phyloP scores from a whole-genome alignment of 495 filamentous ascomycete genomes.

The Hypoxylon fragiforme region DNA sequence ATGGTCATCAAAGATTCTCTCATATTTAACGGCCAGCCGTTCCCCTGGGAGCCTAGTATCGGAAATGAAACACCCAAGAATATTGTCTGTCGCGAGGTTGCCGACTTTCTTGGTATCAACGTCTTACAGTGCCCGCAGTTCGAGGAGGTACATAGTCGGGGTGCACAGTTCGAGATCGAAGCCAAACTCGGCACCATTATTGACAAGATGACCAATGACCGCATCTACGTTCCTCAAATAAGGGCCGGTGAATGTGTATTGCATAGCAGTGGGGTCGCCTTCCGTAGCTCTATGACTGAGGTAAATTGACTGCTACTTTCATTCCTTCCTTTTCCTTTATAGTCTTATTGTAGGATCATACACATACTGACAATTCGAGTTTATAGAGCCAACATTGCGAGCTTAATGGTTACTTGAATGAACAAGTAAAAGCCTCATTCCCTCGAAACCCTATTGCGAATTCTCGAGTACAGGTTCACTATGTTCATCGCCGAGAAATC shows the following conservation, averaged over 20 bases:
- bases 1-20: constrained; percentile 11
- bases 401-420: constrained; percentile 81
- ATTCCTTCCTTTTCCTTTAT: constrained; percentile 2
- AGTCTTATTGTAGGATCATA: no score
- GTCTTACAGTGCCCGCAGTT: constrained; percentile 63
- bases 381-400: constrained; percentile 70
- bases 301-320: constrained; percentile 51
- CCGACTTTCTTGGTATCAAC: constrained; percentile 72
- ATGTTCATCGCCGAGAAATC: constrained; percentile 76
- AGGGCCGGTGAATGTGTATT: constrained; percentile 66
- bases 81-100: constrained; percentile 65
- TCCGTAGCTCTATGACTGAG: constrained; percentile 84
- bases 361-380: constrained; percentile 3
- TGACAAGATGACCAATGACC: constrained; percentile 67
- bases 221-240: constrained; percentile 63
- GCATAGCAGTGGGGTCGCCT: constrained; percentile 55
- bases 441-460: constrained; percentile 43
- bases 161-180: constrained; percentile 84
- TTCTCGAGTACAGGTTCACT: constrained; percentile 69
- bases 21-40: constrained; percentile 33
- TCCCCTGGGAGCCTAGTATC: constrained; percentile 76
- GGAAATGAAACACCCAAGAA: constrained; percentile 66
- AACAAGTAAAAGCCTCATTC: constrained; percentile 58
- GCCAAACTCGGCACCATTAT: constrained; percentile 85
- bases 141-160: constrained; percentile 56